Evolutionary conservation across 192 early-diverging fungal species (phyloP).

Genomic region (Radiomyces spectabilis): DNA sequence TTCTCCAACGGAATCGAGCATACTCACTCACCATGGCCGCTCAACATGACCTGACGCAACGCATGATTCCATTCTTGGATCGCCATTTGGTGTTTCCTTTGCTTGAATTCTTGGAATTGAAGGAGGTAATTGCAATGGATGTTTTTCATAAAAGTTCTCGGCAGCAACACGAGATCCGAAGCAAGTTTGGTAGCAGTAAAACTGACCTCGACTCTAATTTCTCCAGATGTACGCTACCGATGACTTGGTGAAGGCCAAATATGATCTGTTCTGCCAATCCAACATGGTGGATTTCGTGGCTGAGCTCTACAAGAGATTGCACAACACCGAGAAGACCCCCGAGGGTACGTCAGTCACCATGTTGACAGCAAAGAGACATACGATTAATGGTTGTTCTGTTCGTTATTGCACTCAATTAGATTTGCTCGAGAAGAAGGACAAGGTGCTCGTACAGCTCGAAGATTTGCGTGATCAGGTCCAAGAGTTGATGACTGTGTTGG

Average conservation of each 20-base stretch:
- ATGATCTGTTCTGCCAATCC: conserved; percentile 79
- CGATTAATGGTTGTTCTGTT: too few species aligned
- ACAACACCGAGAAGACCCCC: conserved; percentile 66
- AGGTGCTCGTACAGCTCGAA: conserved; percentile 67
- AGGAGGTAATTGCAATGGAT: conserved; percentile 55
- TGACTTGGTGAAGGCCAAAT: conserved; percentile 80
- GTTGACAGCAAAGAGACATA: not conserved
- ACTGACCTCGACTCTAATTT: not conserved
- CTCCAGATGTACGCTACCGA: conserved; percentile 65
- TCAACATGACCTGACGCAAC: conserved; percentile 69
- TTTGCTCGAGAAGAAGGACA: conserved; percentile 65
- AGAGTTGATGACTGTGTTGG: conserved; percentile 80
- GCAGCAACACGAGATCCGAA: not conserved
- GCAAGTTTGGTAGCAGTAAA: not conserved
- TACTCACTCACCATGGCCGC: conserved; percentile 47
- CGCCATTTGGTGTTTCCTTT: conserved; percentile 91
- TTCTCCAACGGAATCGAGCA: too few species aligned
- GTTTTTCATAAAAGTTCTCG: too few species aligned
- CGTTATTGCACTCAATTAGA: too few species aligned
- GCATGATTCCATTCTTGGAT: conserved; percentile 80
- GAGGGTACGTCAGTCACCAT: too few species aligned
- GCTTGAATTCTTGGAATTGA: conserved; percentile 78
- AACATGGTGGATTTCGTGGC: conserved; percentile 94
- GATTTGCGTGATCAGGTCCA: conserved; percentile 65
- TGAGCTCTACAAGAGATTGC: conserved; percentile 74